These are phyloP conservation scores for Auricularia cornea DNA, from an alignment of 768 basidiomycete species.

Conservation along the genomic window DNA sequence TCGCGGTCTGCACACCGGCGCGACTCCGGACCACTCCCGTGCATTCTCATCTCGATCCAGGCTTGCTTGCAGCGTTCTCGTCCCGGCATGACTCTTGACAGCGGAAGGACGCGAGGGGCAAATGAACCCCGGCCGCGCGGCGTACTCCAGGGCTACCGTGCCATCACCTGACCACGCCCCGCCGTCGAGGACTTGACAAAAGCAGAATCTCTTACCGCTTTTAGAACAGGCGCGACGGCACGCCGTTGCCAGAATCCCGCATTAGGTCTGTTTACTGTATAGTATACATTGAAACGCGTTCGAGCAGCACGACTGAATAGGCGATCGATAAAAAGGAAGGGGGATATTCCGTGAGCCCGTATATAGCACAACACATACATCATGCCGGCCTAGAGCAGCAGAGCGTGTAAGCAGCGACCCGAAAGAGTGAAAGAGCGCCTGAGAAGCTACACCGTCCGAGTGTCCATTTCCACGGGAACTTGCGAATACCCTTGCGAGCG, in stretches of 20 bases:
- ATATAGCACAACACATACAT: background rate
- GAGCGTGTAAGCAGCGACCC: background rate
- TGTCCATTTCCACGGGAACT: constrained; percentile 58
- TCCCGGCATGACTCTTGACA: background rate
- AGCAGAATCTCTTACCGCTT: too few species aligned
- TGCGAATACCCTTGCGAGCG: constrained; percentile 51
- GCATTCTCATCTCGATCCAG: background rate
- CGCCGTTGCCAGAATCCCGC: too few species aligned
- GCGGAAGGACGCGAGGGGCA: background rate
- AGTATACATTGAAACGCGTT: too few species aligned
- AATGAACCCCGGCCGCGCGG: background rate
- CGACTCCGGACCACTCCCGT: background rate
- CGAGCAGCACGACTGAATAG: too few species aligned
- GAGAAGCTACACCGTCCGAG: constrained; percentile 3
- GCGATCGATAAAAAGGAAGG: background rate
- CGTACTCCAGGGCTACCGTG: background rate
- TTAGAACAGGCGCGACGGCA: too few species aligned
- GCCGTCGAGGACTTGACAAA: too few species aligned
- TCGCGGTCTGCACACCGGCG: too few species aligned
- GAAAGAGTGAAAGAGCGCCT: background rate
- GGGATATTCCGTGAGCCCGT: background rate
- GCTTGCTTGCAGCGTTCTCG: too few species aligned
- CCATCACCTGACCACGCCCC: too few species aligned
- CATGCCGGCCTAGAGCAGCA: background rate
- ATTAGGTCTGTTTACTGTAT: too few species aligned